phyloP scores from a whole-genome alignment of 2,329 filamentous ascomycete species.

The Trichoderma breve region DNA sequence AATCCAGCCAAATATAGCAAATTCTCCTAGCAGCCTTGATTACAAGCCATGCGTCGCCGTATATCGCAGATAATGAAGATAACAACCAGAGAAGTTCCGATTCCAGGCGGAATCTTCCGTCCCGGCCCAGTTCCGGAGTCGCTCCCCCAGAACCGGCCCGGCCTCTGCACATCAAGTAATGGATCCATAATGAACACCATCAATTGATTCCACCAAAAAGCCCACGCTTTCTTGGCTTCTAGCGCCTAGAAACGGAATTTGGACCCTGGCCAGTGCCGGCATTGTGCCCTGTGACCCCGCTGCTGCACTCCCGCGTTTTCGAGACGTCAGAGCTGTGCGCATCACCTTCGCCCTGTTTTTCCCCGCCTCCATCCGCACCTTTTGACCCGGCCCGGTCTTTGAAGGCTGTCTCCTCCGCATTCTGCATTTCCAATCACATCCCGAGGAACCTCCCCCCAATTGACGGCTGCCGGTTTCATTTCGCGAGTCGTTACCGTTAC shows the following conservation, averaged over 20 bases:
- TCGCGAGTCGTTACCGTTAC: neutral
- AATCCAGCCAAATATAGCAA: neutral
- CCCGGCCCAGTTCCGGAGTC: slow-evolving; percentile 1
- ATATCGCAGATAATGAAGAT: neutral
- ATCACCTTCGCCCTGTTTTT: neutral
- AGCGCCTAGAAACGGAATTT: neutral
- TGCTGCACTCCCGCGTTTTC: neutral
- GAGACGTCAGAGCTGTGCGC: neutral
- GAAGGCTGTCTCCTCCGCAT: slow-evolving; percentile 10
- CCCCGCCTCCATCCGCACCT: slow-evolving; percentile 10
- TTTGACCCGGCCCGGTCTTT: slow-evolving; percentile 9
- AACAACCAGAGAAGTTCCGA: neutral
- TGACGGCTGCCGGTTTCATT: neutral
- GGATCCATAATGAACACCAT: neutral
- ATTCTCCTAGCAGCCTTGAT: neutral
- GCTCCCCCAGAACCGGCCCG: slow-evolving; percentile 8
- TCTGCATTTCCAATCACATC: slow-evolving; percentile 16
- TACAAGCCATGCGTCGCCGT: neutral
- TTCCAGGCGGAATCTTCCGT: neutral
- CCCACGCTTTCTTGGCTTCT: neutral
- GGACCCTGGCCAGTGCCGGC: neutral
- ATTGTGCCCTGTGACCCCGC: neutral
- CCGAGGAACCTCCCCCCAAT: neutral
- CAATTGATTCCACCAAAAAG: neutral
- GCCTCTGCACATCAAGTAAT: neutral